These are phyloP conservation scores for Cladorrhinum samala DNA, from an alignment of 495 filamentous ascomycete genomes.

Conservation along the genomic window DNA sequence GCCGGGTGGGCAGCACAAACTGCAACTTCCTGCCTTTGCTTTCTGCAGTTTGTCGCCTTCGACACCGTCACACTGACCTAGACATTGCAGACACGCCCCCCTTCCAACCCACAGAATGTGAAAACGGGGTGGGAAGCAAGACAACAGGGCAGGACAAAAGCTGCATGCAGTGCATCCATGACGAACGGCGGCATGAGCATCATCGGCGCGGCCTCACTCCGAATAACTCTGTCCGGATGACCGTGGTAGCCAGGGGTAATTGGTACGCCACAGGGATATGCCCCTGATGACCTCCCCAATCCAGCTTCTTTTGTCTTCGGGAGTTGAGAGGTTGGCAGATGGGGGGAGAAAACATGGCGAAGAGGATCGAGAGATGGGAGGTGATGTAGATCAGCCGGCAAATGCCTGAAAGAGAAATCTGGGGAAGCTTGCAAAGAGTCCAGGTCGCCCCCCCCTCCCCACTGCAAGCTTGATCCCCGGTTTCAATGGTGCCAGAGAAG, in stretches of 20 bases:
- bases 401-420: constrained; percentile 5
- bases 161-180: not conserved
- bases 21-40: not conserved
- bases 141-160: not conserved
- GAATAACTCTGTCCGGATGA: constrained; percentile 1
- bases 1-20: not conserved
- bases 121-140: not conserved
- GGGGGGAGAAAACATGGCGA: not conserved
- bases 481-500: constrained; percentile 1
- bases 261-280: not conserved
- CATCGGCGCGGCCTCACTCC: constrained; percentile 4
- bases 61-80: not conserved
- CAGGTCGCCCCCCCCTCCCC: not conserved
- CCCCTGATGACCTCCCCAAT: not conserved
- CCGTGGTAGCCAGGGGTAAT: not conserved
- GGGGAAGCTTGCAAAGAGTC: not conserved
- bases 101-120: not conserved
- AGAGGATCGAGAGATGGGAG: not conserved
- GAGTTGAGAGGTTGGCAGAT: not conserved
- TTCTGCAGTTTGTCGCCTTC: constrained; percentile 1
- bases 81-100: not conserved
- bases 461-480: not conserved
- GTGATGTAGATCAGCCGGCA: constrained; percentile 4
- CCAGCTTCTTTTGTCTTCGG: not conserved
- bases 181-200: not conserved